These are phyloP conservation scores for Penicillium flavigenum DNA, from an alignment of 495 filamentous ascomycete genomes.

Conservation along the genomic window DNA sequence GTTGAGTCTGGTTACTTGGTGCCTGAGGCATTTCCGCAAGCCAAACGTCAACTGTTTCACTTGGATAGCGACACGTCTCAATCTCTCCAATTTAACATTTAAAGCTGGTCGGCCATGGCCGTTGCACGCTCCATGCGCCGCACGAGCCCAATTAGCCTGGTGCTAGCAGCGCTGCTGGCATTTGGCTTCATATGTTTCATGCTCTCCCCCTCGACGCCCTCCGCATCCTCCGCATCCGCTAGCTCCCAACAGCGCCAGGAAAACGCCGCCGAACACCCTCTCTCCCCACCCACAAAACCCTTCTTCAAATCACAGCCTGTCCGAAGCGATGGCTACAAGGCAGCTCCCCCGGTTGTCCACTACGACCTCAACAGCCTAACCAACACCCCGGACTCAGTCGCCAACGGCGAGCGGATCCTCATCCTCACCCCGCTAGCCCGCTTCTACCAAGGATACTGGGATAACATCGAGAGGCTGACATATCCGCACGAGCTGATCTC, in stretches of 20 bases:
- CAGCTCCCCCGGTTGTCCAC: constrained; percentile 84
- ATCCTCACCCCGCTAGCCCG: constrained; percentile 89
- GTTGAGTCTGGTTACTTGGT: neutral
- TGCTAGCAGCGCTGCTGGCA: constrained; percentile 58
- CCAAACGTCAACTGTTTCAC: neutral
- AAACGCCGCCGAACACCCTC: constrained; percentile 65
- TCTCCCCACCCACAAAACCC: constrained; percentile 82
- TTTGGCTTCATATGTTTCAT: constrained; percentile 68
- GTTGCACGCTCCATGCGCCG: constrained; percentile 61
- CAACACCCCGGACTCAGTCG: constrained; percentile 67
- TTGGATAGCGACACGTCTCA: constrained; percentile 4
- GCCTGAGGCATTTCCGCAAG: constrained; percentile 22
- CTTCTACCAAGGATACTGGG: constrained; percentile 95
- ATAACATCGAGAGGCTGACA: constrained; percentile 77
- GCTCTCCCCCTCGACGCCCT: constrained; percentile 47
- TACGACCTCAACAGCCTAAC: constrained; percentile 95
- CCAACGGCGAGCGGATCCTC: constrained; percentile 80
- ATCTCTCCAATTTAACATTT: neutral
- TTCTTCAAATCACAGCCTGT: constrained; percentile 65
- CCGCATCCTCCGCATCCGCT: constrained; percentile 36
- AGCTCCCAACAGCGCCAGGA: constrained; percentile 51
- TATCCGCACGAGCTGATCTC: constrained; percentile 95
- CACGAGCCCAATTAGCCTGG: constrained; percentile 63
- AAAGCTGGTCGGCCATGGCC: constrained; percentile 42
- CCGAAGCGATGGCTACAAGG: constrained; percentile 52